A percentile compares a stretch with the other conserved stretches of the same genome.
Evolutionary conservation across 2,329 filamentous ascomycete species (phyloP).

Genomic region (Tolypocladium tundrense): DNA sequence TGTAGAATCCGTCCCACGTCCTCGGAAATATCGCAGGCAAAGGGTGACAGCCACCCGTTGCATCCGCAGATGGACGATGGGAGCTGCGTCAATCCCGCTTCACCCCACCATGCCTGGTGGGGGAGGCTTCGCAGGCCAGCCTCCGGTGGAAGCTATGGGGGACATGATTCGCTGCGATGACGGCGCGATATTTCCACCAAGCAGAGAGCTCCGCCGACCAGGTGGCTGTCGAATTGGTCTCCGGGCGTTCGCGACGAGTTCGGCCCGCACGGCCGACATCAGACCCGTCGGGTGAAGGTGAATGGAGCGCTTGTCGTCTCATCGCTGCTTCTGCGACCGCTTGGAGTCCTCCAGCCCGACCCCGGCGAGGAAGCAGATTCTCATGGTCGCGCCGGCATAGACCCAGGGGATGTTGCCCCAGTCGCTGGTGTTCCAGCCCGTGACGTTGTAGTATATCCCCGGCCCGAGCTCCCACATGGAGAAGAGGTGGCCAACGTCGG

Average conservation of each 20-base stretch:
- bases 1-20: not conserved
- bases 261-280: not conserved
- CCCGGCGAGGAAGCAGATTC: constrained; percentile 48
- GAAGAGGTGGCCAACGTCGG: constrained; percentile 69
- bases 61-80: not conserved
- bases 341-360: constrained; percentile 35
- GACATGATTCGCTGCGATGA: not conserved
- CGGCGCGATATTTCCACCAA: not conserved
- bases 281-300: not conserved
- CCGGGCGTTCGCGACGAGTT: not conserved
- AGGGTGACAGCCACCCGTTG: not conserved
- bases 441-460: constrained; percentile 52
- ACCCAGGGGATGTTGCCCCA: constrained; percentile 63
- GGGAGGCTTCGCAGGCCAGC: not conserved
- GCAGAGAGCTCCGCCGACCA: not conserved
- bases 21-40: not conserved
- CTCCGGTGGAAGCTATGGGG: not conserved
- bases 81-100: not conserved
- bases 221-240: not conserved
- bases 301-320: not conserved
- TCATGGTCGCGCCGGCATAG: constrained; percentile 51
- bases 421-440: constrained; percentile 56
- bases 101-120: not conserved
- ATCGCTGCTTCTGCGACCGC: constrained; percentile 12
- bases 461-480: constrained; percentile 49